These are phyloP conservation scores for Phytophthora meadii DNA, from an alignment of 352 stramenopile species.

Conservation along the genomic window DNA sequence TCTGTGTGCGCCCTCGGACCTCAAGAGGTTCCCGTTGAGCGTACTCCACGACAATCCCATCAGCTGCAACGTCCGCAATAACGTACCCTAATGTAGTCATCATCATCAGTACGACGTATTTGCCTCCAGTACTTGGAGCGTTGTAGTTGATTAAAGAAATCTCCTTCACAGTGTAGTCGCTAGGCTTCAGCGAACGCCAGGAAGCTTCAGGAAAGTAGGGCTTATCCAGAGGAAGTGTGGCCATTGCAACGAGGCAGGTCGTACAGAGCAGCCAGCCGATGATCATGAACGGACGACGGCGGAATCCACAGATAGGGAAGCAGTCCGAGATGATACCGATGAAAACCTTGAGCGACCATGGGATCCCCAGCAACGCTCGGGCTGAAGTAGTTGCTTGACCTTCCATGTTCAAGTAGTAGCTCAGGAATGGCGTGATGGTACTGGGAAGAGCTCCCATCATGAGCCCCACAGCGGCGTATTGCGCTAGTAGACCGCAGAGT, in stretches of 20 bases:
- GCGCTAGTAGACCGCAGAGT: constrained; percentile 62
- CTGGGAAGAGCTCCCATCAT: constrained; percentile 68
- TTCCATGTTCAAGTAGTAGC: constrained; percentile 79
- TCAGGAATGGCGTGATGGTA: constrained; percentile 53
- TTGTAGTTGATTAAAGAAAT: constrained; percentile 40
- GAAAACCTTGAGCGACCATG: constrained; percentile 75
- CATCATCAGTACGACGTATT: constrained; percentile 68
- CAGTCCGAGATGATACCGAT: constrained; percentile 71
- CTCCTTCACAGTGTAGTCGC: constrained; percentile 32
- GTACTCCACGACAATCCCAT: constrained; percentile 54
- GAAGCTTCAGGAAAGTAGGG: constrained; percentile 61
- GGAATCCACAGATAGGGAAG: constrained; percentile 64
- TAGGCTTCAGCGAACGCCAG: constrained; percentile 29
- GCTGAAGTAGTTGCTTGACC: constrained; percentile 65
- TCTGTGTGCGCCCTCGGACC: constrained; percentile 45
- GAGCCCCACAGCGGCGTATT: constrained; percentile 73
- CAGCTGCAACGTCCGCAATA: constrained; percentile 53
- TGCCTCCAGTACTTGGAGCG: constrained; percentile 41
- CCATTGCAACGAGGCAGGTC: constrained; percentile 52
- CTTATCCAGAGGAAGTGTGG: constrained; percentile 35
- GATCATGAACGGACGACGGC: constrained; percentile 68
- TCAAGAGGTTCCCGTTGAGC: constrained; percentile 49
- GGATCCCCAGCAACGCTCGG: constrained; percentile 54
- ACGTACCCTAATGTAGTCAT: constrained; percentile 58
- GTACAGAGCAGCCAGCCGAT: constrained; percentile 58